Evolutionary conservation across 208 protist genomes (phyloP), one percentile per base, ranked within the genome.

Genomic region (Leishmania guyanensis): DNA sequence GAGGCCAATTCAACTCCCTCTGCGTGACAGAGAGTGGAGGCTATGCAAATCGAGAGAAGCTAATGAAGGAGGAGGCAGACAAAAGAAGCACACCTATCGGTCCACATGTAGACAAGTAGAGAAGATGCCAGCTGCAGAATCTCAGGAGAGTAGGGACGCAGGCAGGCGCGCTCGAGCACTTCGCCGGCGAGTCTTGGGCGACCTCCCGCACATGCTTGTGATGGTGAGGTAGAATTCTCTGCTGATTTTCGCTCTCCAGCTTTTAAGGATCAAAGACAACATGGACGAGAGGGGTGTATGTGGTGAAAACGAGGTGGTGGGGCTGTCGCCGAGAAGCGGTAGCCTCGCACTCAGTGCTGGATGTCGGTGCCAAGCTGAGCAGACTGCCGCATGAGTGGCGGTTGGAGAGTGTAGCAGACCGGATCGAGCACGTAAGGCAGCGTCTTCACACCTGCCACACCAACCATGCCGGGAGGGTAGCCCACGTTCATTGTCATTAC

Each of bases 361-460:
- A 97, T 97, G 76, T 97, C 94, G 0, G 90, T 92, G n/a, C 85
- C 92, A n/a, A 92, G 84, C 48, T 80, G 81, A 26, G 86, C 86
- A 0, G 88, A 81, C 83, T 97, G 94, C 68, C 75, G 79, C 33
- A 95, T 84, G 14, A 97, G 86, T 0, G 94, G 92, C 8, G 94
- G 94, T 83, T 94, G 92, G 48, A 97, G 75, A n/a, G 94, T 96
- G 81, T 95, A 96, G 86, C 91, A 93, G 22, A 81, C 58, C n/a
- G 92, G 92, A 9, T 84, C 72, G 53, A 71, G 77, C 76, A 97
- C 92, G 73, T 90, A 89, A 14, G 89, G 84, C 46, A 86, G 50
- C 51, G 51, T 77, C 16, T 16, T 43, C 8, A 39, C 62, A 54
- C 77, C 77, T 46, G 54, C 72, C 54, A 3, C 58, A n/a, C 36